phyloP scores from a whole-genome alignment of 164 flowering plant genomes.

The Liriodendron chinense region DNA sequence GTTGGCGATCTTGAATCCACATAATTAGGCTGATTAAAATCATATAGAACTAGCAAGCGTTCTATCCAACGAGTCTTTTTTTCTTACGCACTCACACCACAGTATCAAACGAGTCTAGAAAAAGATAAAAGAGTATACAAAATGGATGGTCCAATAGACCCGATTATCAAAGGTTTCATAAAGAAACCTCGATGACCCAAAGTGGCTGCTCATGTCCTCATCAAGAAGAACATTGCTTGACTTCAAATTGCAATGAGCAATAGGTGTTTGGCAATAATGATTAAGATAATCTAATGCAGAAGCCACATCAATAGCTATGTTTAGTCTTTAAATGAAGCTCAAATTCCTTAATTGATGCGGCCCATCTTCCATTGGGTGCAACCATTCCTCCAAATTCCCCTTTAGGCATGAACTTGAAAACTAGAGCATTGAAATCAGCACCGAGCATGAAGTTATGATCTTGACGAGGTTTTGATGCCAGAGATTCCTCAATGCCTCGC shows the following conservation, averaged over 20 bases:
- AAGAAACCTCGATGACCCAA: not conserved
- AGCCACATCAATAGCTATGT: not conserved
- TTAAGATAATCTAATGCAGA: not conserved
- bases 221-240: not conserved
- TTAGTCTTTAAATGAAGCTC: not conserved
- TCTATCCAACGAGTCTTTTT: no score
- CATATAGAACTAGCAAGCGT: no score
- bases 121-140: no score
- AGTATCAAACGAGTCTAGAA: no score
- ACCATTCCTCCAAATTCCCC: conserved; percentile 37
- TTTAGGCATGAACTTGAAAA: conserved; percentile 32
- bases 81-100: no score
- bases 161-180: not conserved
- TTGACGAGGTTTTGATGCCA: conserved; percentile 36
- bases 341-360: not conserved
- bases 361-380: conserved; percentile 16
- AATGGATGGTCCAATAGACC: no score
- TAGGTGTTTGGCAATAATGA: not conserved
- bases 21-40: no score
- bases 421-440: conserved; percentile 31
- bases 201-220: not conserved
- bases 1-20: no score
- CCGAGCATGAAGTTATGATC: conserved; percentile 19
- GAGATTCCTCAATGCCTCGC: conserved; percentile 23
- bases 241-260: not conserved